Base-by-base conservation (phyloP, 1,284 basidiomycete genomes). In the Ceratobasidium sp. region DNA sequence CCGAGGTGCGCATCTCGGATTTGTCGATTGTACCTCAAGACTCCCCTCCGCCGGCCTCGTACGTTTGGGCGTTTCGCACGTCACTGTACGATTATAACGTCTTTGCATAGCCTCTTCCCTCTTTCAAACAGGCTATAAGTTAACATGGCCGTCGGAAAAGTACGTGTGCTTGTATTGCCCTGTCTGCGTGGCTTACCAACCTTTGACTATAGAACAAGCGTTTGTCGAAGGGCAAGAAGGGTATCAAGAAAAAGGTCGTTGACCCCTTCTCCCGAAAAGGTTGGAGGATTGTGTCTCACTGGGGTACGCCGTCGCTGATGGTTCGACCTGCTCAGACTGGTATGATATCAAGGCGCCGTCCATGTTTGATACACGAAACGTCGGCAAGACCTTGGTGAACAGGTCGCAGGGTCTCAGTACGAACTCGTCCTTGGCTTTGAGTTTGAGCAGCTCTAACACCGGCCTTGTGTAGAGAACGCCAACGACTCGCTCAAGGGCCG, bases 221-320 rank as follows among this genome's bases (percentile, higher is more conserved):
- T 84, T 91, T 98, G 81, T 97, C 95, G 74, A 99, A 99, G 88
- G 96, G 97, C 82, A 98, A 98, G 91, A 98, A 98, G 89, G 96
- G 96, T 84, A 91, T 98, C 88, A 98, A 97, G 92, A 98, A 98
- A 88, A 97, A 97, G 90, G 95, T 97, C 84, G 96, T 99, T 80
- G 98, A 99, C 89, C 96, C 98, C 80, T 98, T 99, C 93, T 92
- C 97, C 80, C 92, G 97, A 87, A 99, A 99, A 88, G 97, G 95
- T 85, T 72, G 74, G 84, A 79, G 58, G 31, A 62, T 49, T n/a
- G 62, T 61, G 14, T 48, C 31, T 49, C 2, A 54, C 14, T 29
- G 19, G 24, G 39, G n/a, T 29, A 19, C 22, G 31, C 75, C 37
- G 61, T 22, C 43, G 54, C 53, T 66, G 31, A 68, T 54, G 34